A percentile compares a stretch with the other conserved stretches of the same genome.
These are phyloP conservation scores for Monilinia fructigena DNA, from an alignment of 2,329 filamentous ascomycete genomes.

Conservation along the genomic window DNA sequence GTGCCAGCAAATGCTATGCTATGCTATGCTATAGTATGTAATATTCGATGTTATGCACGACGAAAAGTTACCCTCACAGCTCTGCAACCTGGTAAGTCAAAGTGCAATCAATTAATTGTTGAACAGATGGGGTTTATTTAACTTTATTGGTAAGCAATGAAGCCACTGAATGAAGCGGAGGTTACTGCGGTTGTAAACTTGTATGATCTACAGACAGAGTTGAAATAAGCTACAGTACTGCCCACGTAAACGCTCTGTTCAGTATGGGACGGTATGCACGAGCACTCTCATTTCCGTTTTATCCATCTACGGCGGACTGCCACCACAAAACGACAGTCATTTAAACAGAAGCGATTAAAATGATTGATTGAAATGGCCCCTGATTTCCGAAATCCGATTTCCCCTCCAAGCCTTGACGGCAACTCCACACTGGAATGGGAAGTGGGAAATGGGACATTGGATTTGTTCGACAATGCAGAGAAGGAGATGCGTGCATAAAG, in stretches of 20 bases:
- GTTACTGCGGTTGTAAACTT: too few relatives aligned
- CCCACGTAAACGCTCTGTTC: too few relatives aligned
- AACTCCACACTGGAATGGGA: neutral
- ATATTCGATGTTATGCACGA: neutral
- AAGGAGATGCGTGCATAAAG: neutral
- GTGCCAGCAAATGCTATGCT: slow-evolving; percentile 5
- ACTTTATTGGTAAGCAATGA: slow-evolving; percentile 2
- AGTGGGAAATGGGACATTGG: neutral
- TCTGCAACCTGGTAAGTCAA: neutral
- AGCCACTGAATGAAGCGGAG: neutral
- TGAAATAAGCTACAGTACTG: too few relatives aligned
- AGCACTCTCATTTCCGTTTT: too few relatives aligned
- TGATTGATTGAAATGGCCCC: too few relatives aligned
- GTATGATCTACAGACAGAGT: too few relatives aligned
- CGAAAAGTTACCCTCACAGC: slow-evolving; percentile 1
- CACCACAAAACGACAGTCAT: too few relatives aligned
- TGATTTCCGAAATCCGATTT: too few relatives aligned
- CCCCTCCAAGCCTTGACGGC: neutral
- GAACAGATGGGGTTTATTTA: neutral
- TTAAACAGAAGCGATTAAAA: too few relatives aligned
- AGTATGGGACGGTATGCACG: too few relatives aligned
- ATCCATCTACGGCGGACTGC: too few relatives aligned
- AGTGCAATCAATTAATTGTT: neutral
- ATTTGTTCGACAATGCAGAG: neutral
- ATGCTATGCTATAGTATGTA: neutral